Percentiles rank a stretch among this genome's conserved stretches.
Evolutionary conservation across 345 rosid genomes (phyloP).

Genomic region (Moricandia moricandioides): DNA sequence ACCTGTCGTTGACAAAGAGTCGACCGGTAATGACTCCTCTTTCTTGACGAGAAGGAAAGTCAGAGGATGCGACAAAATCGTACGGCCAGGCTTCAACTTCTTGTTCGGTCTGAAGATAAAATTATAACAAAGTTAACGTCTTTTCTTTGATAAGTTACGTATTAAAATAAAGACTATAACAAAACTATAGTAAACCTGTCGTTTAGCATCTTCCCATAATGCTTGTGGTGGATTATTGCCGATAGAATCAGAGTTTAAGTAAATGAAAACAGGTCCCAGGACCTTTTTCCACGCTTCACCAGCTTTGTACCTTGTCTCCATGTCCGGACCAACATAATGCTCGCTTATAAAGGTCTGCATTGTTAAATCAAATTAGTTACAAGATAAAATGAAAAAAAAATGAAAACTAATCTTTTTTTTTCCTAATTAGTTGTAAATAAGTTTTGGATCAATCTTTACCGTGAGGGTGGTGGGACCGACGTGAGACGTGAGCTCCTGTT

Average conservation of each 20-base stretch:
- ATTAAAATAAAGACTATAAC: background rate
- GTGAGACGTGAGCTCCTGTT: conserved; percentile 91
- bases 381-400: background rate
- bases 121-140: background rate
- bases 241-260: conserved; percentile 54
- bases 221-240: background rate
- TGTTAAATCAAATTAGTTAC: background rate
- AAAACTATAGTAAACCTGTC: conserved; percentile 44
- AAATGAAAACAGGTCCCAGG: conserved; percentile 71
- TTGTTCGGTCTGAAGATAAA: conserved; percentile 37
- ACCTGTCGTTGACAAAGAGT: conserved; percentile 48
- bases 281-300: conserved; percentile 89
- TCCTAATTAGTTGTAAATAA: background rate
- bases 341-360: conserved; percentile 77
- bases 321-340: conserved; percentile 69
- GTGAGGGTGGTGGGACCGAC: conserved; percentile 64
- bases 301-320: conserved; percentile 43
- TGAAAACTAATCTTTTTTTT: background rate
- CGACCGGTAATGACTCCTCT: conserved; percentile 46
- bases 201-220: conserved; percentile 83
- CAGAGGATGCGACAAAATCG: conserved; percentile 48
- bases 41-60: conserved; percentile 42
- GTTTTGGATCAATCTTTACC: conserved; percentile 38
- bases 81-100: conserved; percentile 82
- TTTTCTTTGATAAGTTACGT: background rate